Conservation (phyloP, 108 stramenopile genomes). For the Fistulifera pelliculosa region DNA sequence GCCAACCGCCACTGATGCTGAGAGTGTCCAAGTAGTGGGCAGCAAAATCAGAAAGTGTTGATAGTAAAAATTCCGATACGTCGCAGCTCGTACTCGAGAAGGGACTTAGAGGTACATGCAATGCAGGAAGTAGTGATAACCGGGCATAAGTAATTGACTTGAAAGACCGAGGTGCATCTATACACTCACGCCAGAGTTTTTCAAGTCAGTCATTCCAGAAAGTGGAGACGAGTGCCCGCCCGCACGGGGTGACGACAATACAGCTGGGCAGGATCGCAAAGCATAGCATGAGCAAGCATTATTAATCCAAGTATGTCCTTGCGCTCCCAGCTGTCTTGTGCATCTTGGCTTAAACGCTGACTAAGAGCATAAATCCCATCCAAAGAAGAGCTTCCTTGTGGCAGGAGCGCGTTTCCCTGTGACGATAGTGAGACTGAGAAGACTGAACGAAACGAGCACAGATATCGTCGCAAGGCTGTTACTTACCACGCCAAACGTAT, state of each 20-base stretch:
- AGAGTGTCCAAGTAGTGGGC: conserved; percentile 57
- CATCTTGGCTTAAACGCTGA: conserved; percentile 28
- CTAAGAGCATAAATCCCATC: conserved; percentile 33
- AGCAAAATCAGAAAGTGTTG: conserved; percentile 54
- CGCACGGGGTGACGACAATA: conserved; percentile 36
- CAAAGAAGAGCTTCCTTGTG: conserved; percentile 21
- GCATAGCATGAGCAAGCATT: conserved; percentile 44
- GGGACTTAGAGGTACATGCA: conserved; percentile 16
- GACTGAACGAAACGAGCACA: too few relatives aligned
- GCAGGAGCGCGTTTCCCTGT: conserved; percentile 52
- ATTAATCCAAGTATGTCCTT: conserved; percentile 67
- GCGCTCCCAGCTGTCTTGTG: conserved; percentile 44
- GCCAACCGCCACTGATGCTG: conserved; percentile 30
- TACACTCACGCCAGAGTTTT: conserved; percentile 34
- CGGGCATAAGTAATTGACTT: conserved; percentile 70
- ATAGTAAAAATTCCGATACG: conserved; percentile 51
- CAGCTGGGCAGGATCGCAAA: conserved; percentile 35
- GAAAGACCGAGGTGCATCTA: conserved; percentile 38
- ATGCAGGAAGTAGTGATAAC: conserved; percentile 46
- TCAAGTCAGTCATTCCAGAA: conserved; percentile 22
- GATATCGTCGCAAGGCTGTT: background rate
- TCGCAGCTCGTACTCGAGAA: conserved; percentile 14
- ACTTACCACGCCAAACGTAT: conserved; percentile 40
- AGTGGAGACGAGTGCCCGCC: conserved; percentile 10
- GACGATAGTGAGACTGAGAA: conserved; percentile 1